phyloP scores from a whole-genome alignment of 139 green algal species.

The Protoeuglena noctilucae region DNA sequence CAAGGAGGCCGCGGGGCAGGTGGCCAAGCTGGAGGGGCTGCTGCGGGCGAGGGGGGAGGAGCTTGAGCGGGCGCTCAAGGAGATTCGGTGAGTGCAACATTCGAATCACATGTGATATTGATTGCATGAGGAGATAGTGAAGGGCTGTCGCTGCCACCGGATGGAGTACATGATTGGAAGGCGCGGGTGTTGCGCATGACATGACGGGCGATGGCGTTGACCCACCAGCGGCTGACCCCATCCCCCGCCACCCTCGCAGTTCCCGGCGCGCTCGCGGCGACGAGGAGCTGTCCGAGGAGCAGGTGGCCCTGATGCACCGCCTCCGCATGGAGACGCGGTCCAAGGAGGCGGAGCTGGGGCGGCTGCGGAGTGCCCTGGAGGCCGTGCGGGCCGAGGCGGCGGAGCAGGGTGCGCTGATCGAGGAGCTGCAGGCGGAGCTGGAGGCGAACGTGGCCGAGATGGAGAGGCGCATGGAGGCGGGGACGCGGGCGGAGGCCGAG shows the following conservation, averaged over 20 bases:
- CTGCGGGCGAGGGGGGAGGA: background rate
- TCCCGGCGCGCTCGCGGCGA: background rate
- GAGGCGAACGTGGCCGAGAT: background rate
- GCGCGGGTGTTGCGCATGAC: too few species aligned
- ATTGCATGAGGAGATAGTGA: too few species aligned
- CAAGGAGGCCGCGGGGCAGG: background rate
- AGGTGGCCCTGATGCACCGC: background rate
- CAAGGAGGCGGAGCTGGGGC: background rate
- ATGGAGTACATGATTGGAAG: too few species aligned
- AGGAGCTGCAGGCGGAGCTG: background rate
- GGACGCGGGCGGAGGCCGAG: background rate
- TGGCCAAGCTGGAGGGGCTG: background rate
- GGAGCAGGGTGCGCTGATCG: background rate
- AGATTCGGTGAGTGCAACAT: too few species aligned
- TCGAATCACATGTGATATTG: too few species aligned
- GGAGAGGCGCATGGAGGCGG: background rate
- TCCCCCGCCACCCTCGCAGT: too few species aligned
- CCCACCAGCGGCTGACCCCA: too few species aligned
- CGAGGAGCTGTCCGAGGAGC: background rate
- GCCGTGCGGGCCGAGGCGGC: background rate
- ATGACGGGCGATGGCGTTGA: too few species aligned
- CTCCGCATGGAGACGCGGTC: background rate
- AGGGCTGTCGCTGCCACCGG: too few species aligned
- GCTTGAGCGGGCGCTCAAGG: background rate
- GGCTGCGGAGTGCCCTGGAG: background rate